Evolutionary conservation across 768 basidiomycete genomes (phyloP).

Genomic region (Leucosporidium creatinivorum): DNA sequence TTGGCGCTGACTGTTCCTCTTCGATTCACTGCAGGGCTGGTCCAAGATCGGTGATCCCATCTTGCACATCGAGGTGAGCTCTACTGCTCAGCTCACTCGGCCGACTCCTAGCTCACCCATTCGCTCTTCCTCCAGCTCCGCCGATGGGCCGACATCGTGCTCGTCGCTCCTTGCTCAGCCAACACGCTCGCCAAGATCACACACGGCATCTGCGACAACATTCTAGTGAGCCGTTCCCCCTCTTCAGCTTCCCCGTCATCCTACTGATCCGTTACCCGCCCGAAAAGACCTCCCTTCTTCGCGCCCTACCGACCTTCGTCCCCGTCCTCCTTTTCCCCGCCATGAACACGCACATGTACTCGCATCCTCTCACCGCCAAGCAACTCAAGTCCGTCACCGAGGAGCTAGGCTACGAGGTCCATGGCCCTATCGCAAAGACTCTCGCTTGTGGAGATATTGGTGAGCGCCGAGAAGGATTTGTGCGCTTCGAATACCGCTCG

Average conservation of each 20-base stretch:
- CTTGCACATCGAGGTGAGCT: slow-evolving; percentile 78
- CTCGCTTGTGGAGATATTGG: slow-evolving; percentile 91
- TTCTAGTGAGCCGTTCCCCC: slow-evolving; percentile 53
- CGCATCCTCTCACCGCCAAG: slow-evolving; percentile 79
- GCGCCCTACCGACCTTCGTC: slow-evolving; percentile 68
- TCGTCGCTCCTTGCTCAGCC: slow-evolving; percentile 93
- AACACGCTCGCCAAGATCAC: slow-evolving; percentile 93
- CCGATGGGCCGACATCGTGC: slow-evolving; percentile 87
- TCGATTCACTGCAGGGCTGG: slow-evolving; percentile 48
- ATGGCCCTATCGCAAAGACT: slow-evolving; percentile 78
- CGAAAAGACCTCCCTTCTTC: slow-evolving; percentile 55
- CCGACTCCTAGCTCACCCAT: no score
- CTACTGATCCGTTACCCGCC: not conserved
- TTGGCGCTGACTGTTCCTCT: not conserved
- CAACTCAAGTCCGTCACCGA: slow-evolving; percentile 71
- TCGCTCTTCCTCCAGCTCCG: slow-evolving; percentile 40
- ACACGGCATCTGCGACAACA: slow-evolving; percentile 79
- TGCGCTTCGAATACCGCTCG: not conserved
- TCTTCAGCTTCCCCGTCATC: not conserved
- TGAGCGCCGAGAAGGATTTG: slow-evolving; percentile 41
- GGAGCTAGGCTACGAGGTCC: slow-evolving; percentile 67
- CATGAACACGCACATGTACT: slow-evolving; percentile 98
- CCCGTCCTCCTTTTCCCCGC: slow-evolving; percentile 90
- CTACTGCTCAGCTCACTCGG: no score
- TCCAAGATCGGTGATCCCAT: slow-evolving; percentile 83